Evolutionary conservation across 441 rosid genomes (phyloP), one percentile per base, ranked within the genome.

Genomic region (Bocquillonia castaneifolia): DNA sequence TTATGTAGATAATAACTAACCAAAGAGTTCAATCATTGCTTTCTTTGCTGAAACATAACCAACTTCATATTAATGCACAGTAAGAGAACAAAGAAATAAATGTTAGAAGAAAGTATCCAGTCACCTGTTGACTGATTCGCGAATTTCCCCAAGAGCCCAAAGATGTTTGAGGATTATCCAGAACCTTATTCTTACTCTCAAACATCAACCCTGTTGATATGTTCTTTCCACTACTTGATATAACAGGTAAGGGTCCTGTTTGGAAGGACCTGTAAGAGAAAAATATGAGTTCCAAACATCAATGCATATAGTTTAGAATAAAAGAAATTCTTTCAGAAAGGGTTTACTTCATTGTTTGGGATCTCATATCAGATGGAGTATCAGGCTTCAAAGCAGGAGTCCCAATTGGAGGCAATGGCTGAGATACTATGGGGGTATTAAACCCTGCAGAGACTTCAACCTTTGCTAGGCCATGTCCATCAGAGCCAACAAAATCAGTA

Each of bases 391-490:
- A 52, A 6, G 93, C 81, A 70, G 83, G 93, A 69, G 90, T 86
- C 74, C 99, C 86, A 29, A 94, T 87, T 26, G 98, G 97, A 67
- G 86, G 89, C 81, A 95, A 75, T 44, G 76, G 80, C 70, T 88
- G 97, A n/a, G 91, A 72, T 28, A 56, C 69, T 52, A 66, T 52
- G 37, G 80, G 67, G 37, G 82, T 20, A 74, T 48, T 78, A 63
- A 76, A 79, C 71, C 83, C 85, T 18, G 80, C 76, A 25, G 89
- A 80, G 25, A 63, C 67, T 77, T 83, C 86, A 34, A 59, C 54
- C 44, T 70, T 78, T 72, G 79, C 74, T 39, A 71, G 62, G 50
- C 78, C 78, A 61, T 53, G 74, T 63, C 79, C 82, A 56, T 80
- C 85, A 53, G 68, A 67, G 42, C 81, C 63, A 68, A 72, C 81